Evolutionary conservation across 176 grass and related monocot genomes (phyloP), one percentile per base, ranked within the genome.

Genomic region (Musa troglodytarum): DNA sequence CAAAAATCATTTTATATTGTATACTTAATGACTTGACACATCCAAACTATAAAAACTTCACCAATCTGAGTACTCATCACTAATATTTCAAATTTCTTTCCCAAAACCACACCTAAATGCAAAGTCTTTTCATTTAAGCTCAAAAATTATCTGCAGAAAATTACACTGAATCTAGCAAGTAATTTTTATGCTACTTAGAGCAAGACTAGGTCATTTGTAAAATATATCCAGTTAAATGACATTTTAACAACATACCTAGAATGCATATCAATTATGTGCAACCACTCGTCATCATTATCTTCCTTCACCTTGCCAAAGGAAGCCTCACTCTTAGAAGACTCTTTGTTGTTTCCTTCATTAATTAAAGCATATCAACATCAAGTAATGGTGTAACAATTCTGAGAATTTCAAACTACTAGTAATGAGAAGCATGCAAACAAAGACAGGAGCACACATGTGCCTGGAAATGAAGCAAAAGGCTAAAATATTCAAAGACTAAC

Each of bases 261-360:
- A 49, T 87, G 78, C 86, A 87, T 80, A 55, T 81, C 81, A 56
- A 87, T 76, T 79, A 98, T 78, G 77, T 72, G 82, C 58, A 84
- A 82, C 94, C 94, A 98, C 74, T 93, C 88, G 16, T 83, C 81
- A 3, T 91, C 88, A 73, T 74, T 26, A 23, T 92, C 76, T 71
- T 64, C 86, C 26, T 87, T 81, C 15, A 69, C 77, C 16, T 74
- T 81, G 65, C 78, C 77, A 65, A 67, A 79, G 16, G 57, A 74
- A 25, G 63, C 59, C 26, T 79, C 69, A 71, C 58, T 57, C 56
- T 73, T 57, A 78, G 3, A 54, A 69, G 21, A 25, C 69, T 53
- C 53, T 22, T 75, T 86, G 19, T 34, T 70, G 66, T 82, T 61
- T 64, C 84, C 92, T 80, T 64, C 50, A 62, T 53, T 81, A 61